phyloP scores from a whole-genome alignment of 805 yeast species.

The Lachancea waltii region DNA sequence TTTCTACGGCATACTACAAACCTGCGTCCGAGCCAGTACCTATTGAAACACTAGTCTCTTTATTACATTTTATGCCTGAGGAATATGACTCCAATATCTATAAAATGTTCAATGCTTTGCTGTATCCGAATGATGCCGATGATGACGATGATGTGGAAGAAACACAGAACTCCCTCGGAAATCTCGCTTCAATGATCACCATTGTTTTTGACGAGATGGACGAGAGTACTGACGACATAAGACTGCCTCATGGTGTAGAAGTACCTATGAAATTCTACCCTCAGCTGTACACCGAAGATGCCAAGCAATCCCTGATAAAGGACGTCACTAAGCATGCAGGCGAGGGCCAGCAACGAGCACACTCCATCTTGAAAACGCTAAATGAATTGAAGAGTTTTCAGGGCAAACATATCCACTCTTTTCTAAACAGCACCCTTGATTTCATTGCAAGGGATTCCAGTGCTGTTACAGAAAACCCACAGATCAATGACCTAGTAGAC shows the following conservation, averaged over 20 bases:
- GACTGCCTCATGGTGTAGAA: conserved; percentile 23
- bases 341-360: conserved; percentile 18
- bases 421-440: conserved; percentile 27
- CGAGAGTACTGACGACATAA: conserved; percentile 18
- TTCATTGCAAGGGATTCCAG: conserved; percentile 14
- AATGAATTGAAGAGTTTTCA: conserved; percentile 27
- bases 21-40: conserved; percentile 17
- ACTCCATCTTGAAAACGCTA: conserved; percentile 16
- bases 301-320: conserved; percentile 24
- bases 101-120: conserved; percentile 29
- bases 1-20: conserved; percentile 26
- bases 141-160: conserved; percentile 14
- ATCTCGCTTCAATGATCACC: conserved; percentile 27
- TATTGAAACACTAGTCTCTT: conserved; percentile 21
- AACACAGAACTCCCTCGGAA: conserved; percentile 23
- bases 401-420: conserved; percentile 26
- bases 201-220: conserved; percentile 30
- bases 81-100: conserved; percentile 30
- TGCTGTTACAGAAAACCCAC: background rate
- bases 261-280: conserved; percentile 32
- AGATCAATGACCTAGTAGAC: conserved; percentile 9
- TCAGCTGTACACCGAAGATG: conserved; percentile 25
- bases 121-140: conserved; percentile 24
- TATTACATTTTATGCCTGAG: conserved; percentile 31
- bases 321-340: conserved; percentile 21